These are phyloP conservation scores for Thinopyrum obtusiflorum DNA, from an alignment of 202 grass and related monocot genomes.

Conservation along the genomic window DNA sequence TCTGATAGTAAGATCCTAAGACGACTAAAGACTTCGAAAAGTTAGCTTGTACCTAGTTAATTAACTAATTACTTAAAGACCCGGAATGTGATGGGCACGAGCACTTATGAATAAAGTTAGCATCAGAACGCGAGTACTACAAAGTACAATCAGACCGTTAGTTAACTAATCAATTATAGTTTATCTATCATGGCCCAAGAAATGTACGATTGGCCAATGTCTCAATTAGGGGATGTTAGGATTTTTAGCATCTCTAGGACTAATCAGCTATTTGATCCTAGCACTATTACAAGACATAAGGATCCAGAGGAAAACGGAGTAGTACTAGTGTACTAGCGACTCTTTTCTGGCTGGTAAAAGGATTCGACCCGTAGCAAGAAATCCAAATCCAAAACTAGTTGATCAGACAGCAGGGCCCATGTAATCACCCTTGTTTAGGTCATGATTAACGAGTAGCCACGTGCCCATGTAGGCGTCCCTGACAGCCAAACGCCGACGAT, in stretches of 20 bases:
- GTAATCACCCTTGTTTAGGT: not conserved
- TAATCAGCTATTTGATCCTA: not conserved
- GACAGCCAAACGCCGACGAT: not conserved
- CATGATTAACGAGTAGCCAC: not conserved
- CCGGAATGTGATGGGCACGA: not conserved
- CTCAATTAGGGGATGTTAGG: not conserved
- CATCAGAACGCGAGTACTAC: not conserved
- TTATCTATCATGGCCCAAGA: not conserved
- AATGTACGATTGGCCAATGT: not conserved
- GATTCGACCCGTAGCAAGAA: not conserved
- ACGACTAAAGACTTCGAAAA: slow-evolving; percentile 37
- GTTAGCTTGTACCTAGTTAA: slow-evolving; percentile 28
- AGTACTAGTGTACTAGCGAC: not conserved
- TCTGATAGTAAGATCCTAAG: slow-evolving; percentile 44
- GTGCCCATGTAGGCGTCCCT: not conserved
- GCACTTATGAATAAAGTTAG: slow-evolving; percentile 27
- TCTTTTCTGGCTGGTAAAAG: not conserved
- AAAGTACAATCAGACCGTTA: not conserved
- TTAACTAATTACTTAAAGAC: slow-evolving; percentile 35
- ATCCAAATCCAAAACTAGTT: not conserved
- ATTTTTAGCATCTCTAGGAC: too few relatives aligned
- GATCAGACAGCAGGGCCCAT: not conserved
- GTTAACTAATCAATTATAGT: not conserved
- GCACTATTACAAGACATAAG: not conserved
- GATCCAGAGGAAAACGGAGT: not conserved